Evolutionary conservation across 1,139 yeast genomes (phyloP).

Genomic region (Hyphopichia buzzinii): DNA sequence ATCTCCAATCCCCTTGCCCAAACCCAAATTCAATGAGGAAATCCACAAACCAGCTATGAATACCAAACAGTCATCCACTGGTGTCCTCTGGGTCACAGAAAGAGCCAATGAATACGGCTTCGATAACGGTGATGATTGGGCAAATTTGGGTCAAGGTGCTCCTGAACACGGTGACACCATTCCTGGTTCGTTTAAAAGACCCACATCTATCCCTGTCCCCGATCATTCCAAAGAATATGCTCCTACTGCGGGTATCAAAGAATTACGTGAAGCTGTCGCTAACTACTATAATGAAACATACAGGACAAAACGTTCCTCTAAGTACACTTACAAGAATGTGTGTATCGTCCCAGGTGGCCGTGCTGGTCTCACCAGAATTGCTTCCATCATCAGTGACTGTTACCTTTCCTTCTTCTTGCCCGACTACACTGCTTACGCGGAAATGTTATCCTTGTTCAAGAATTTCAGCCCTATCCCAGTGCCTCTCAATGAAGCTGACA

Average conservation of each 20-base stretch:
- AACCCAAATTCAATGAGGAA: conserved; percentile 43
- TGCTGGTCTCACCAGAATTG: conserved; percentile 66
- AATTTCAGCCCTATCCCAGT: conserved; percentile 70
- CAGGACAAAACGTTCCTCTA: conserved; percentile 48
- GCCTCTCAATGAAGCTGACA: conserved; percentile 59
- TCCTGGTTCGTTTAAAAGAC: conserved; percentile 62
- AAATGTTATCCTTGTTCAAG: conserved; percentile 64
- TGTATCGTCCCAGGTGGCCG: conserved; percentile 72
- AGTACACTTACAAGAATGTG: conserved; percentile 64
- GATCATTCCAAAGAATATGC: conserved; percentile 59
- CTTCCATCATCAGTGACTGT: conserved; percentile 62
- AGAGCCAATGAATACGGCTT: conserved; percentile 63
- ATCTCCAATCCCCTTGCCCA: conserved; percentile 54
- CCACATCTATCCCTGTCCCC: conserved; percentile 50
- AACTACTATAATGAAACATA: conserved; percentile 57
- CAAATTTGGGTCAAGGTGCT: conserved; percentile 69
- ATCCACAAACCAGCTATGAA: conserved; percentile 62
- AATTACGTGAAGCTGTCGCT: conserved; percentile 62
- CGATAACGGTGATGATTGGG: conserved; percentile 53
- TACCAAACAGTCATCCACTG: conserved; percentile 62
- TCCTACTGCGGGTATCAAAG: conserved; percentile 62
- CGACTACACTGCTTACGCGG: conserved; percentile 73
- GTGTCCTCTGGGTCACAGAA: conserved; percentile 70
- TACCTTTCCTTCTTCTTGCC: conserved; percentile 65
- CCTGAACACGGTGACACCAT: conserved; percentile 66